Base-by-base conservation (phyloP, 805 yeast species). In the Candida rishiriensis region DNA sequence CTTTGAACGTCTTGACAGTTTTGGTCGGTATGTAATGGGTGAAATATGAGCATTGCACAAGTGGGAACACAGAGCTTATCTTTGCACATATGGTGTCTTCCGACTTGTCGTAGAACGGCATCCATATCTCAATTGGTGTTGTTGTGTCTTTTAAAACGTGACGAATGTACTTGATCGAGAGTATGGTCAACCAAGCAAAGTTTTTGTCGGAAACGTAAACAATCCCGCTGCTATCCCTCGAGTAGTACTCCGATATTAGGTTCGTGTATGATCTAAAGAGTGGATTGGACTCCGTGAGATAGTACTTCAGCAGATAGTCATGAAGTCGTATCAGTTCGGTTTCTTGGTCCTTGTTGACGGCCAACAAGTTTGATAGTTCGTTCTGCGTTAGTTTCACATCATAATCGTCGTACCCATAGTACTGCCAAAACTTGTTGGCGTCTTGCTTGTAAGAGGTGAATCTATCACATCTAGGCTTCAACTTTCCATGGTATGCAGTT, bases 81-180 rank as follows among this genome's bases (percentile, higher is more conserved):
- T 56, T 57, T 43, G 73, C 72, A 59, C 81, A 76, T 47, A 72
- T 69, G 3, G 71, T 64, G 30, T 56, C 57, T 46, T 72, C 72
- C 6, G 36, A 16, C 48, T 71, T 71, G 29, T 73, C 76, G 10
- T 65, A 55, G 18, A 41, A 38, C 0, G 81, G 73, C 11, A 76
- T 65, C 49, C 76, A 77, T 7, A 77, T 55, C 54, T 77, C 81
- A 29, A 76, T 70, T 15, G 81, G 81, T 3, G 45, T 49, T 15
- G 52, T 48, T 10, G 42, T 41, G 42, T 63, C 67, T 26, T 55
- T 39, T 29, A 61, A 39, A 6, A 55, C 53, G 18, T 48, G 43
- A 31, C 66, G 40, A n/a, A 61, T 55, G 45, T 58, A 60, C 44
- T 63, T 62, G 17, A 63, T 57, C 10, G 65, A 59, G 13, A 61